These are phyloP conservation scores for Lactifluus rugatus DNA, from an alignment of 768 basidiomycete genomes.

Conservation along the genomic window DNA sequence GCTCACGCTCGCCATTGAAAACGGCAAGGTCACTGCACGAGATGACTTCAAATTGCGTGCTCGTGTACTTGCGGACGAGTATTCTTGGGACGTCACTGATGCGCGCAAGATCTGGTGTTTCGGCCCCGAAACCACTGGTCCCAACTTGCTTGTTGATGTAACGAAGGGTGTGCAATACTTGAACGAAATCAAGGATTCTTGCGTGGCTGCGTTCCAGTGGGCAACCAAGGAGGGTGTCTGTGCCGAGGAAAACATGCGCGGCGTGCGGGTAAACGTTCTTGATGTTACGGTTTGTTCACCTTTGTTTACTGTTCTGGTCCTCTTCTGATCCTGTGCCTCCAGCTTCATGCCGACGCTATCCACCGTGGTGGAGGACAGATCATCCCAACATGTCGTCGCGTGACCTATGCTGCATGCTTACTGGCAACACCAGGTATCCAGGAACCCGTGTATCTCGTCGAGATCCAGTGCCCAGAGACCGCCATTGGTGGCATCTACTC, in stretches of 20 bases:
- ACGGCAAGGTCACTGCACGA: slow-evolving; percentile 73
- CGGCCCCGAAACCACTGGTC: slow-evolving; percentile 95
- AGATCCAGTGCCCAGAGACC: slow-evolving; percentile 96
- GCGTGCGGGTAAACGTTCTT: slow-evolving; percentile 89
- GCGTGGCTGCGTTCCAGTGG: slow-evolving; percentile 99
- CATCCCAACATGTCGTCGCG: slow-evolving; percentile 95
- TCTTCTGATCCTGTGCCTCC: slow-evolving; percentile 11
- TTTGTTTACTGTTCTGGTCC: not conserved
- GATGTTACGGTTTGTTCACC: slow-evolving; percentile 74
- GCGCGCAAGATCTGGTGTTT: slow-evolving; percentile 99
- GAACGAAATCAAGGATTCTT: slow-evolving; percentile 99
- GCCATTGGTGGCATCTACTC: slow-evolving; percentile 98
- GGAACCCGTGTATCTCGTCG: slow-evolving; percentile 95
- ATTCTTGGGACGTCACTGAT: slow-evolving; percentile 98
- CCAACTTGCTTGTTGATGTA: slow-evolving; percentile 94
- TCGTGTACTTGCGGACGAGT: slow-evolving; percentile 91
- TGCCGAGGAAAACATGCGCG: slow-evolving; percentile 98
- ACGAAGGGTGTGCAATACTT: slow-evolving; percentile 99
- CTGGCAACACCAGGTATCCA: slow-evolving; percentile 87
- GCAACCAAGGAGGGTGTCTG: slow-evolving; percentile 97
- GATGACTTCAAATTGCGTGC: slow-evolving; percentile 98
- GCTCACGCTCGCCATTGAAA: slow-evolving; percentile 85
- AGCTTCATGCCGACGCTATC: slow-evolving; percentile 98
- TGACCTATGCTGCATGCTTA: slow-evolving; percentile 89
- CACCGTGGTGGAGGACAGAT: slow-evolving; percentile 99